These are phyloP conservation scores for Pseudopyrenochaeta lycopersici DNA, from an alignment of 2,329 filamentous ascomycete genomes.

Conservation along the genomic window DNA sequence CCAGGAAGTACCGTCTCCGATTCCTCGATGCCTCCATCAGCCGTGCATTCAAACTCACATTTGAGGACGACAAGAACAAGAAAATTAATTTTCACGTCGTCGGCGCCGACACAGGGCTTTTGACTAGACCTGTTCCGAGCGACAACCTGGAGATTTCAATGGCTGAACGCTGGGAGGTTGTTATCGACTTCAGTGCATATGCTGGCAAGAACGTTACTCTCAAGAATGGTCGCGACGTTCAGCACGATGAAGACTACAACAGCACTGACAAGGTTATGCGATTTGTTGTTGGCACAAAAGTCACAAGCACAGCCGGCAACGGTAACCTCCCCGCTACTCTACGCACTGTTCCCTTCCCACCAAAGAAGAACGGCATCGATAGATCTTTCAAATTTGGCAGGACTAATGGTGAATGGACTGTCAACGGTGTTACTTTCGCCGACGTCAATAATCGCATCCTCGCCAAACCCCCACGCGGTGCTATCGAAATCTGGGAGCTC, in stretches of 20 bases:
- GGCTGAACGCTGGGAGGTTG: slow-evolving; percentile 67
- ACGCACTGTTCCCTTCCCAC: slow-evolving; percentile 44
- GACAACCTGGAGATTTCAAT: slow-evolving; percentile 60
- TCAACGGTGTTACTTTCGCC: slow-evolving; percentile 48
- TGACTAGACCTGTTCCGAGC: slow-evolving; percentile 54
- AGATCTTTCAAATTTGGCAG: slow-evolving; percentile 45
- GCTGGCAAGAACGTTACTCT: slow-evolving; percentile 61
- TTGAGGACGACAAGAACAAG: slow-evolving; percentile 49
- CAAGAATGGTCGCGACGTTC: slow-evolving; percentile 56
- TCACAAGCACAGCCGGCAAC: slow-evolving; percentile 29
- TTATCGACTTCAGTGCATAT: slow-evolving; percentile 65
- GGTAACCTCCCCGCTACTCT: slow-evolving; percentile 40
- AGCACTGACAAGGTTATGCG: slow-evolving; percentile 55
- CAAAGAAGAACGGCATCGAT: slow-evolving; percentile 39
- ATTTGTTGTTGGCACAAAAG: slow-evolving; percentile 57
- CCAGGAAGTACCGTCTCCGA: slow-evolving; percentile 67
- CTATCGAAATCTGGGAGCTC: slow-evolving; percentile 49
- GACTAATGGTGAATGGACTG: slow-evolving; percentile 46
- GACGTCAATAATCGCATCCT: slow-evolving; percentile 49
- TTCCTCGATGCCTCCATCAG: slow-evolving; percentile 57
- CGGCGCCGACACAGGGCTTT: slow-evolving; percentile 59
- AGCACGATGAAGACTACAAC: slow-evolving; percentile 61
- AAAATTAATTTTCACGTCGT: slow-evolving; percentile 63
- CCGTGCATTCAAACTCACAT: slow-evolving; percentile 60
- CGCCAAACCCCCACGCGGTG: slow-evolving; percentile 45